Percentiles rank a stretch among this genome's conserved stretches.
phyloP scores from a whole-genome alignment of 306 rosid genomes.

The Vigna reflexopilosa region DNA sequence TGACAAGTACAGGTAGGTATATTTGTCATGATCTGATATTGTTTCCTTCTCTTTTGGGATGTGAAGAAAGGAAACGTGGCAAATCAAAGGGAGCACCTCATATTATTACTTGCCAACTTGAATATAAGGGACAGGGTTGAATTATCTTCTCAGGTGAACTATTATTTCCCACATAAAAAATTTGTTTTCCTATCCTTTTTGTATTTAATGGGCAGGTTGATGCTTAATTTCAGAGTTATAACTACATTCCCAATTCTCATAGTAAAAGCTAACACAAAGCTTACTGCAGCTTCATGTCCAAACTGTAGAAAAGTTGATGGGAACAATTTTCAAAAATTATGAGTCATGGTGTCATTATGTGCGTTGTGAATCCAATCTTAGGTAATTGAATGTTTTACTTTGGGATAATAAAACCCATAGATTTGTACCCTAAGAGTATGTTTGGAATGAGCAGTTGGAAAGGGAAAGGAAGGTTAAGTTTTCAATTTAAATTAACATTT shows the following conservation, averaged over 20 bases:
- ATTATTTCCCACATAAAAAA: slow-evolving; percentile 35
- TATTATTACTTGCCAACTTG: slow-evolving; percentile 91
- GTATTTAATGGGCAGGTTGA: slow-evolving; percentile 13
- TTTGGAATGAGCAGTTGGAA: not conserved
- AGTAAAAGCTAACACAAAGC: slow-evolving; percentile 45
- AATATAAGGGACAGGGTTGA: slow-evolving; percentile 55
- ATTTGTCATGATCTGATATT: slow-evolving; percentile 43
- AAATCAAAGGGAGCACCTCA: slow-evolving; percentile 96
- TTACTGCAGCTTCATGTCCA: slow-evolving; percentile 72
- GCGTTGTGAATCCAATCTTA: slow-evolving; percentile 62
- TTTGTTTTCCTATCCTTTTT: slow-evolving; percentile 27
- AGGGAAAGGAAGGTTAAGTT: not conserved
- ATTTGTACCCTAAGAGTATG: slow-evolving; percentile 18
- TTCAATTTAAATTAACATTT: not conserved
- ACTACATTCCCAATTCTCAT: slow-evolving; percentile 22
- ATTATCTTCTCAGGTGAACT: slow-evolving; percentile 56
- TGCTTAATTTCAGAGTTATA: slow-evolving; percentile 18
- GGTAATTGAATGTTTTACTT: slow-evolving; percentile 54
- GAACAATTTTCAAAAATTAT: slow-evolving; percentile 79
- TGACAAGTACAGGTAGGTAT: not conserved
- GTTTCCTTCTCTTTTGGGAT: slow-evolving; percentile 46
- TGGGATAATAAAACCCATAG: slow-evolving; percentile 38
- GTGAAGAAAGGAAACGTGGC: slow-evolving; percentile 96
- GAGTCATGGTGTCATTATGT: slow-evolving; percentile 89
- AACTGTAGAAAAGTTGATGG: slow-evolving; percentile 60